Evolutionary conservation across 352 stramenopile species (phyloP), one percentile per base, ranked within the genome.

Genomic region (Globisporangium spiculum): DNA sequence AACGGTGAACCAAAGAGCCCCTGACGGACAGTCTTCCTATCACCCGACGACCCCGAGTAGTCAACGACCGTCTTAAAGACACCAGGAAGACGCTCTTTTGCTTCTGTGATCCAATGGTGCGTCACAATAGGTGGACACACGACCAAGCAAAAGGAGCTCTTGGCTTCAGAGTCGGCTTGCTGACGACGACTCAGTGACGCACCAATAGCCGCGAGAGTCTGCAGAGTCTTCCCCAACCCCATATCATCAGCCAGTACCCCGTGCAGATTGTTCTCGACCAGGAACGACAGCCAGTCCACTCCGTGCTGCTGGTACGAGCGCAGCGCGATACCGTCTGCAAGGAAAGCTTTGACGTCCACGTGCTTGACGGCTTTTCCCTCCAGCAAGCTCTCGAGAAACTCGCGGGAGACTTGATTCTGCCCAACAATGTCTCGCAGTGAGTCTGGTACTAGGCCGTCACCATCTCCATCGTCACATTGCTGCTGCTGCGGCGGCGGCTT

Each of bases 81-180:
- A 6, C 56, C 60, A 7, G 80, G 74, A 55, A 98, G 93, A 56
- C 93, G 97, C n/a, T 86, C 86, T 18, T 81, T 60, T n/a, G 93
- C 86, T 76, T 99, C 96, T 7, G 83, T 72, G 4, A 97, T 80
- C 97, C 97, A 99, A 76, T 99, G 97, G 46, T 93, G 80, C 60
- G 97, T 85, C 41, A 99, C 82, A 63, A 97, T 97, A 18, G 95
- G 88, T 1, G 98, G 98, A 73, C 96, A 99, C 18, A 99, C 88
- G 52, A 99, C 73, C 4, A 99, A 72, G 20, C 74, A 81, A 38
- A 70, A 50, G 10, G 30, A 8, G 36, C 57, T 14, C 22, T 5
- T 68, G 18, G 0, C 30, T 20, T 50, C 65, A 2, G 36, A 3
- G 6, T 53, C 24, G 91, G 72, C 52, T 66, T 78, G n/a, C 44